These are phyloP conservation scores for Agrostemma githago DNA, from an alignment of 148 eudicot genomes.

Conservation along the genomic window DNA sequence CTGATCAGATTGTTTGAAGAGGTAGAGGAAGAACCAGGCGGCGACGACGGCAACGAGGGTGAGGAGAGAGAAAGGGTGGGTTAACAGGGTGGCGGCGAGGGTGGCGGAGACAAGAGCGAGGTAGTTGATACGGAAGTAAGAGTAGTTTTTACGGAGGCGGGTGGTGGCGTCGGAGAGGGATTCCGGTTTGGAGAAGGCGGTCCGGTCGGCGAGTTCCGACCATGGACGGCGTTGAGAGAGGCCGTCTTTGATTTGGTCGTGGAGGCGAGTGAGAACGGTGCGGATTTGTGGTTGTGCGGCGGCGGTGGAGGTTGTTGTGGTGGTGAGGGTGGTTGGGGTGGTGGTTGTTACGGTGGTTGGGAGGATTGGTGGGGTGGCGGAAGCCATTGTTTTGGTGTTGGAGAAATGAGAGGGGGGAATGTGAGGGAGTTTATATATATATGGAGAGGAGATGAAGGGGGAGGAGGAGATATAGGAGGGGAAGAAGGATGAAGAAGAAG, in stretches of 20 bases:
- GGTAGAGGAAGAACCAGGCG: conserved; percentile 63
- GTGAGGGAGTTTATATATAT: not conserved
- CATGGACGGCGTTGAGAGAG: conserved; percentile 75
- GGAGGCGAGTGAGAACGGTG: conserved; percentile 44
- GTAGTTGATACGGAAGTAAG: conserved; percentile 85
- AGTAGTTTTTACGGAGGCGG: conserved; percentile 71
- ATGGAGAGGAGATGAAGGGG: too few relatives aligned
- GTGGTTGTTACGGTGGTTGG: conserved; percentile 34
- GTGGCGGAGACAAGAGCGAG: conserved; percentile 43
- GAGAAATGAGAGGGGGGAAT: not conserved
- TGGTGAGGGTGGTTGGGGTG: conserved; percentile 22
- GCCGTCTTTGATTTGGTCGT: conserved; percentile 41
- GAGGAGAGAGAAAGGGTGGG: conserved; percentile 76
- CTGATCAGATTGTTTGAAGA: conserved; percentile 49
- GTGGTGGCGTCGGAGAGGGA: conserved; percentile 63
- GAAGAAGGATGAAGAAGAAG: not conserved
- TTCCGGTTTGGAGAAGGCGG: conserved; percentile 77
- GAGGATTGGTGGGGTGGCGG: conserved; percentile 52
- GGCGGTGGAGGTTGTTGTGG: conserved; percentile 17
- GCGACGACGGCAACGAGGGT: conserved; percentile 53
- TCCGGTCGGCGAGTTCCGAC: conserved; percentile 66
- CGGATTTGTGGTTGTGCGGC: conserved; percentile 46
- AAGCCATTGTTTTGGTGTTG: conserved; percentile 28
- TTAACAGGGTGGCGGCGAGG: conserved; percentile 62
- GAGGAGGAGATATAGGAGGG: not conserved